Conservation (phyloP, 306 rosid genomes). For the Begonia loranthoides region DNA sequence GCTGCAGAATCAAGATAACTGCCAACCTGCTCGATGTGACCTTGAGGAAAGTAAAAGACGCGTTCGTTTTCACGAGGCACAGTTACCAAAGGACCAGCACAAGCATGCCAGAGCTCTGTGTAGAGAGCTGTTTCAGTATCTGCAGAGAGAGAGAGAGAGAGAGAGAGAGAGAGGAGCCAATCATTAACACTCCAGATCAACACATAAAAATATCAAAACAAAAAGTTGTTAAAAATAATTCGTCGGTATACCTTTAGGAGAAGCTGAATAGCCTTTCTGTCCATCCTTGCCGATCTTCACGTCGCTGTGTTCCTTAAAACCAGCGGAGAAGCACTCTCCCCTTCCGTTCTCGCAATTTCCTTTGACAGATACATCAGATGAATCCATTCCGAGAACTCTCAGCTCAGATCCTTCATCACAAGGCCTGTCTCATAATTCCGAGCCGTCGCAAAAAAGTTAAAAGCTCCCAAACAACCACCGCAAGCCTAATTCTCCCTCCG, state of each 20-base stretch:
- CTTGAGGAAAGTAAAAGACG: constrained; percentile 96
- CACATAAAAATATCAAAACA: background rate
- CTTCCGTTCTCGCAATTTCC: constrained; percentile 34
- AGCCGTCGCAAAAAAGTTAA: background rate
- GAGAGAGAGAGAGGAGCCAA: background rate
- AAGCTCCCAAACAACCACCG: background rate
- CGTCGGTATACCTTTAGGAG: constrained; percentile 25
- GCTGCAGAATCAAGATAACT: too few species aligned
- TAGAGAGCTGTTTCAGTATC: constrained; percentile 72
- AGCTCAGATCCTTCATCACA: constrained; percentile 58
- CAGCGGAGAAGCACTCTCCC: constrained; percentile 24
- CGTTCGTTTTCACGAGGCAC: constrained; percentile 68
- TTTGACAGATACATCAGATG: constrained; percentile 52
- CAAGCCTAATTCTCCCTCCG: too few species aligned
- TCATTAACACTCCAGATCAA: constrained; percentile 4
- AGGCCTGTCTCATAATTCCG: background rate
- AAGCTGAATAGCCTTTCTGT: constrained; percentile 21
- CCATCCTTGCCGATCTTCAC: constrained; percentile 12
- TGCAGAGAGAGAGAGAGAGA: too few species aligned
- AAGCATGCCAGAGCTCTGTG: constrained; percentile 94
- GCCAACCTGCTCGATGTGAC: constrained; percentile 86
- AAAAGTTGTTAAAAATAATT: background rate
- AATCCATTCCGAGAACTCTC: constrained; percentile 32
- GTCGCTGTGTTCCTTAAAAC: constrained; percentile 17
- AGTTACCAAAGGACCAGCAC: constrained; percentile 92